Evolutionary conservation across 2,329 filamentous ascomycete species (phyloP), one percentile per base, ranked within the genome.

Genomic region (Penicillium sp.): DNA sequence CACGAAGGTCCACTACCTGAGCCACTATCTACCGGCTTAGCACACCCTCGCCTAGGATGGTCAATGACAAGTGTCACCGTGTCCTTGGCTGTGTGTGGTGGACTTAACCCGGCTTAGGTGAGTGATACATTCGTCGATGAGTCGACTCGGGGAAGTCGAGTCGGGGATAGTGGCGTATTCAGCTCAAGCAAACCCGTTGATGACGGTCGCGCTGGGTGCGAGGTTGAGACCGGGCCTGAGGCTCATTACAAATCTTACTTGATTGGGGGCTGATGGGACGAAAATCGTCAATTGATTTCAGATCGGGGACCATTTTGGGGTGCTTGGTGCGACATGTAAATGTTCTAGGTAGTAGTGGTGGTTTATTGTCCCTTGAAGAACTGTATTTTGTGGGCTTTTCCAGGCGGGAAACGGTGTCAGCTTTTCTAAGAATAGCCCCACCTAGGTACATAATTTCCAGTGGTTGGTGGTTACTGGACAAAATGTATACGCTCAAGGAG

Each of bases 11-110:
- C 49, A 14, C 22, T 26, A 7, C 42, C 13, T 30, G 45, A 48
- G 45, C 45, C 45, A 30, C 45, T 48, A 48, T 48, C 45, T 25
- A 43, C 19, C 7, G 4, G 10, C 19, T 55, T 55, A 52, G 57
- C 52, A 59, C 57, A 52, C 57, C 57, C 40, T 54, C 55, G 30
- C 14, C 37, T 22, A 8, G 26, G 14, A 33, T 16, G 11, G 14
- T 25, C 26, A 22, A n/a, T 28, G 13, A 52, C 16, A 26, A 59
- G 55, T 59, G 52, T 43, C 37, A 59, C 57, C 51, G 51, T 40
- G 51, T 22, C 51, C 13, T 40, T 40, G 22, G 35, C 7, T 16
- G 51, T 14, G 35, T 53, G 13, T 25, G 19, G 48, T 51, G 26
- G 51, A 37, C 33, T 10, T 2, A 14, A 14, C 16, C 51, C 37